phyloP scores from a whole-genome alignment of 768 basidiomycete genomes.

The Pleurotus salmoneostramineus region DNA sequence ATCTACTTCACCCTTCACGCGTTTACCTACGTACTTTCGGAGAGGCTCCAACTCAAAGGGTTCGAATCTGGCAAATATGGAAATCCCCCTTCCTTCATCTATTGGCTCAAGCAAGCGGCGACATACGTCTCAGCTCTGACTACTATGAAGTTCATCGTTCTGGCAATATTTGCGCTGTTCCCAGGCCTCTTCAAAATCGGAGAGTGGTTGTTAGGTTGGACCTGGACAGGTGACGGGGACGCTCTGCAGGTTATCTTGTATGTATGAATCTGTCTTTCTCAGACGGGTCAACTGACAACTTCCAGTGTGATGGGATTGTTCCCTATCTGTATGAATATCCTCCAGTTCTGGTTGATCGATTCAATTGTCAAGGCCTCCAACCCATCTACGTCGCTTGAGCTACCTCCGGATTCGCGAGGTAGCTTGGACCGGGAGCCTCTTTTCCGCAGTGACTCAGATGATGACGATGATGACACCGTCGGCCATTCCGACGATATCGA shows the following conservation, averaged over 20 bases:
- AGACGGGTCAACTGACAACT: conserved; percentile 5
- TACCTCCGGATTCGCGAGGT: conserved; percentile 32
- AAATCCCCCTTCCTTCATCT: conserved; percentile 66
- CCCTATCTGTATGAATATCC: conserved; percentile 82
- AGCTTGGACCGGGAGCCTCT: conserved; percentile 56
- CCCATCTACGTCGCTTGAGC: conserved; percentile 31
- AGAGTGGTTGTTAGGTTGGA: conserved; percentile 87
- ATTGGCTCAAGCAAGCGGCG: conserved; percentile 74
- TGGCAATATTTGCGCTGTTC: conserved; percentile 67
- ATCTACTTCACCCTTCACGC: conserved; percentile 72
- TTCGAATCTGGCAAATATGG: conserved; percentile 90
- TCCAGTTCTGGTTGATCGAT: conserved; percentile 96
- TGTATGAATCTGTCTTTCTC: conserved; percentile 23
- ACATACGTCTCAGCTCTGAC: conserved; percentile 81
- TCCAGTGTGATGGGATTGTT: conserved; percentile 86
- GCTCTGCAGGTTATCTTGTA: conserved; percentile 78
- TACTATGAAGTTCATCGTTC: conserved; percentile 90
- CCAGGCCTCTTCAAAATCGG: conserved; percentile 71
- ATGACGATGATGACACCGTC: conserved; percentile 41
- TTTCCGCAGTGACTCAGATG: conserved; percentile 46
- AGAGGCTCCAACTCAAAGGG: conserved; percentile 64
- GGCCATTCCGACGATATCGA: conserved; percentile 38
- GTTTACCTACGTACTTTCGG: conserved; percentile 60
- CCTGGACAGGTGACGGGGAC: conserved; percentile 55
- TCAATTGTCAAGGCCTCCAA: conserved; percentile 76